phyloP scores from a whole-genome alignment of 441 rosid genomes.

The Heliophila coronopifolia region DNA sequence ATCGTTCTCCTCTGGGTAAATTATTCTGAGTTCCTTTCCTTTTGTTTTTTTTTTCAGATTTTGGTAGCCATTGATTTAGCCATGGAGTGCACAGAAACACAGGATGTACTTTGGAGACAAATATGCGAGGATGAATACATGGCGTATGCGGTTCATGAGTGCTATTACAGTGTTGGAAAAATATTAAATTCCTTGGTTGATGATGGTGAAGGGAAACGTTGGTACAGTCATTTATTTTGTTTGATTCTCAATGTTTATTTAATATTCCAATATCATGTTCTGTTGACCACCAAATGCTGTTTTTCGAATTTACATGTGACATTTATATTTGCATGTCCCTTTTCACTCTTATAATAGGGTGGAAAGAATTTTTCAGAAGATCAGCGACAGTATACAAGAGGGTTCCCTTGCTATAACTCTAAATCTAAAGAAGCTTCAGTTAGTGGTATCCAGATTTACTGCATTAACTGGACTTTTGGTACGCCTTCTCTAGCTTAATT shows the following conservation, averaged over 20 bases:
- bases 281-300: constrained; percentile 13
- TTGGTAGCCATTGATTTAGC: constrained; percentile 95
- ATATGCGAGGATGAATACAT: constrained; percentile 91
- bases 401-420: constrained; percentile 73
- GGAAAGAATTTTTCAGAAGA: constrained; percentile 84
- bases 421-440: constrained; percentile 67
- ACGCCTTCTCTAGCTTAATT: constrained; percentile 25
- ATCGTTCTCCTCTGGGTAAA: constrained; percentile 22
- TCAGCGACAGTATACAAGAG: constrained; percentile 60
- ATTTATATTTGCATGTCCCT: constrained; percentile 3
- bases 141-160: constrained; percentile 96
- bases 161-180: constrained; percentile 79
- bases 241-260: constrained; percentile 11
- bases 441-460: constrained; percentile 78
- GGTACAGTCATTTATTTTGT: constrained; percentile 42
- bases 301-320: constrained; percentile 6
- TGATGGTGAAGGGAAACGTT: constrained; percentile 91
- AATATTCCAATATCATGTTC: constrained; percentile 3
- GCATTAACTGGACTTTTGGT: constrained; percentile 98
- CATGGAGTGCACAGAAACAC: constrained; percentile 82
- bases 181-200: constrained; percentile 76
- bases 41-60: constrained; percentile 50
- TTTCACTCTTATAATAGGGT: constrained; percentile 53
- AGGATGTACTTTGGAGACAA: constrained; percentile 69
- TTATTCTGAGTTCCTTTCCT: constrained; percentile 11